These are phyloP conservation scores for Ganoderma sinense DNA, from an alignment of 1,284 basidiomycete species.

Conservation along the genomic window DNA sequence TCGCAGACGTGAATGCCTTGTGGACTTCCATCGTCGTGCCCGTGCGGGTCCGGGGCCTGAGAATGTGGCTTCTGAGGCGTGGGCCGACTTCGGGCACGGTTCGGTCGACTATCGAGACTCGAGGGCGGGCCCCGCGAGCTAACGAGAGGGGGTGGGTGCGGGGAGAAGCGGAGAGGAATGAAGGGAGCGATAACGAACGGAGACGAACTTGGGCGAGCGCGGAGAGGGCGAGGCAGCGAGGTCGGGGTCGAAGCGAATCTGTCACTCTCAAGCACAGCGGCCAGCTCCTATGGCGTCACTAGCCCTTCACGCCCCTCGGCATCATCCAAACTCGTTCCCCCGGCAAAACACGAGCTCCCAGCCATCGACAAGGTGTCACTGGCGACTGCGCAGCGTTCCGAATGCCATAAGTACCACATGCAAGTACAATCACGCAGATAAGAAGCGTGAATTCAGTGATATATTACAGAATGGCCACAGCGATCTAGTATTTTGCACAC, in stretches of 20 bases:
- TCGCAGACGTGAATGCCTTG: conserved; percentile 40
- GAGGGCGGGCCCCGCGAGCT: not conserved
- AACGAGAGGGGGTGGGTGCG: not conserved
- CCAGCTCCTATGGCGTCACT: conserved; percentile 26
- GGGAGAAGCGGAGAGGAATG: conserved; percentile 1
- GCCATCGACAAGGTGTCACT: not conserved
- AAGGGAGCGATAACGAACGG: conserved; percentile 8
- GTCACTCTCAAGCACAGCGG: not conserved
- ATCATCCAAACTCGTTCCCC: not conserved
- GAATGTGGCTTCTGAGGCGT: not conserved
- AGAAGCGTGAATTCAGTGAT: conserved; percentile 23
- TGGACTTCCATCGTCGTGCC: conserved; percentile 38
- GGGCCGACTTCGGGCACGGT: not conserved
- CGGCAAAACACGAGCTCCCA: conserved; percentile 11
- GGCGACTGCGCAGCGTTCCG: not conserved
- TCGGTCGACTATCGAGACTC: not conserved
- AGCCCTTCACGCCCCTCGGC: conserved; percentile 1
- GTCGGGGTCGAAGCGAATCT: not conserved
- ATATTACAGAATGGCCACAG: conserved; percentile 26
- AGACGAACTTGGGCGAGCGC: not conserved
- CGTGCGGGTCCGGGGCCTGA: not conserved
- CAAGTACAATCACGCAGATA: not conserved
- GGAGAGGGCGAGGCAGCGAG: conserved; percentile 1
- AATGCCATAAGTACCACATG: not conserved
- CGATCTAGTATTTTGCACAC: conserved; percentile 31